Conservation (phyloP, 345 rosid genomes). For the Salix exigua region DNA sequence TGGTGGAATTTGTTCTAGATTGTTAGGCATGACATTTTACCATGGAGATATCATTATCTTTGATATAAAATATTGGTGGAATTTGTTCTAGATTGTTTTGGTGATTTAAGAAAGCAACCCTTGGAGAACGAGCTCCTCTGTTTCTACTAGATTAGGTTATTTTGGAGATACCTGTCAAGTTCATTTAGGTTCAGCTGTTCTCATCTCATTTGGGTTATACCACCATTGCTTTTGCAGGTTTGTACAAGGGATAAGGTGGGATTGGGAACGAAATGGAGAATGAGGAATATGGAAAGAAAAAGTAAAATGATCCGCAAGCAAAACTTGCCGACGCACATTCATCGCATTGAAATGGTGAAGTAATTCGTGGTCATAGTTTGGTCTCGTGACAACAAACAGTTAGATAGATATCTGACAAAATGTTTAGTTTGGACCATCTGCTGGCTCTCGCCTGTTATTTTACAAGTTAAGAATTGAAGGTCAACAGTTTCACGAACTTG, state of each 20-base stretch:
- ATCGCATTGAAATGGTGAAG: no score
- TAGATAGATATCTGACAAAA: background rate
- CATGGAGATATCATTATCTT: no score
- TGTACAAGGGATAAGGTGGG: constrained; percentile 74
- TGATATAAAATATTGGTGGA: no score
- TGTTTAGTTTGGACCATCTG: background rate
- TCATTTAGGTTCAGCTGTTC: background rate
- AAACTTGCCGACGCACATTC: constrained; percentile 35
- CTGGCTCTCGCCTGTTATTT: constrained; percentile 1
- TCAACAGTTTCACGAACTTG: constrained; percentile 40
- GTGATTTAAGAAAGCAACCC: background rate
- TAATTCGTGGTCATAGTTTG: constrained; percentile 22
- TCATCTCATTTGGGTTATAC: background rate
- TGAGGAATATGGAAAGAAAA: constrained; percentile 68
- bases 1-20: no score
- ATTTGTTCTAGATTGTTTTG: background rate
- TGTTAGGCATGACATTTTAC: no score
- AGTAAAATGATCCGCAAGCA: constrained; percentile 67
- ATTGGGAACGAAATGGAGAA: constrained; percentile 87
- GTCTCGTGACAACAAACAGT: background rate
- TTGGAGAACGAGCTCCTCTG: background rate
- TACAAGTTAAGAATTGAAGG: constrained; percentile 51
- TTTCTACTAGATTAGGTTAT: background rate
- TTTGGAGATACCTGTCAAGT: background rate
- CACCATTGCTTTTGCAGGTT: constrained; percentile 32